Evolutionary conservation across 1,284 basidiomycete genomes (phyloP).

Genomic region (Marasmius fiardii): DNA sequence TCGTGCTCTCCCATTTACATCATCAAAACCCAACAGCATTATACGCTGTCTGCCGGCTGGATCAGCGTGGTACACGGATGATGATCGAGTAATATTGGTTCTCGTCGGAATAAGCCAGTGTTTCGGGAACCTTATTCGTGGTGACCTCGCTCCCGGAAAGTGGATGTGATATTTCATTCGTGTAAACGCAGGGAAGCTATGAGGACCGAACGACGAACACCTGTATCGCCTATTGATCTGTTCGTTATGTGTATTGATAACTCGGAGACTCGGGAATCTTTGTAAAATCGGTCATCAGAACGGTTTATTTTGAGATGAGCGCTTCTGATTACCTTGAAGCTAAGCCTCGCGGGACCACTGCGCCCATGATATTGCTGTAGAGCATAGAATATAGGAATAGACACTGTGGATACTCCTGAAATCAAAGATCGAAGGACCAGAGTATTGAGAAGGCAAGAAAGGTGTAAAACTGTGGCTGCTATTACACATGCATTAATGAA

Average conservation of each 20-base stretch:
- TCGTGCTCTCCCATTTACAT: slow-evolving; percentile 48
- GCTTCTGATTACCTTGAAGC: neutral
- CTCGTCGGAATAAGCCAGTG: too few relatives aligned
- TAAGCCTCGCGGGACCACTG: neutral
- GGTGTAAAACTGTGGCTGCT: neutral
- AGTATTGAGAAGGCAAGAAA: neutral
- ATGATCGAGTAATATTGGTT: slow-evolving; percentile 78
- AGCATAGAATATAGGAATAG: neutral
- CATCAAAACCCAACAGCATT: slow-evolving; percentile 63
- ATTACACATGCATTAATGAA: slow-evolving; percentile 65
- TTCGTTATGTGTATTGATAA: neutral
- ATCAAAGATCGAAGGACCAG: neutral
- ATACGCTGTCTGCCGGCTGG: slow-evolving; percentile 65
- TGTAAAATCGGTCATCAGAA: neutral
- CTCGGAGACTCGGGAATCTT: neutral
- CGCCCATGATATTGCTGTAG: neutral
- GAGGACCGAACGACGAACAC: slow-evolving; percentile 66
- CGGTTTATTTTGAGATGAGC: neutral
- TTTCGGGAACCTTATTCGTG: too few relatives aligned
- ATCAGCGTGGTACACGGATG: slow-evolving; percentile 71
- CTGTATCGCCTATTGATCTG: slow-evolving; percentile 80
- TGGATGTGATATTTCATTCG: slow-evolving; percentile 67
- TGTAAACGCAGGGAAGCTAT: slow-evolving; percentile 63
- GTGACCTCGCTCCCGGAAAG: too few relatives aligned
- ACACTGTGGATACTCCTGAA: neutral